Evolutionary conservation across 805 yeast genomes (phyloP), one percentile per base, ranked within the genome.

Genomic region (Grigorovia transvaalensis): DNA sequence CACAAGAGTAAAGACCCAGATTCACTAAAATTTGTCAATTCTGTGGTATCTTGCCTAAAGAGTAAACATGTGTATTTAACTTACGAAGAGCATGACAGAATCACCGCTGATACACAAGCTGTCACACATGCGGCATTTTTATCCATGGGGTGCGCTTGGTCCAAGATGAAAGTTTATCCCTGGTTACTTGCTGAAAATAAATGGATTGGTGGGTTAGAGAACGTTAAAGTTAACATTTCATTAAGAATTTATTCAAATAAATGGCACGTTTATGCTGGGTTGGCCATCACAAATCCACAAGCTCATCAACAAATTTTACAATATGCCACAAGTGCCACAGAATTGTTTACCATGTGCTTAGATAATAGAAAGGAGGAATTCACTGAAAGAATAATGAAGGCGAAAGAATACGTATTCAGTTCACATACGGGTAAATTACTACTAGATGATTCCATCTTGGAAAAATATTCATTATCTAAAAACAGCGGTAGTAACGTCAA

Each of bases 201-300:
- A 62, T 89, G 96, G 91, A 71, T 81, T 27, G 98, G 98, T 13
- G 98, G 99, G 1, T 74, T 93, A 47, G 99, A 93, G 66, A 91
- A 93, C 65, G 98, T 96, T 15, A 93, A 93, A 61, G 86, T 90
- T 64, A 93, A 93, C 65, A 89, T 93, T 35, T 85, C 98, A 1
- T 70, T 93, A 64, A 74, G 99, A 56, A 93, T 93, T 49, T 93
- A 76, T 67, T 82, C 96, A 17, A 93, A 90, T 69, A 89, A 90
- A 69, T 93, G 96, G 95, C 99, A 93, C 66, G 98, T 93, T 33
- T 93, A 93, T 64, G 98, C 98, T 5, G 99, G 99, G 0, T 74
- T 93, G 60, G 97, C 98, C 9, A 91, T 93, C 58, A 85, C 96
- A 1, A 93, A 93, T 62, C 97, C 96, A 1, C 80, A 90, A 45